Conservation (phyloP, 2,329 filamentous ascomycete genomes). For the Fusarium sp. region DNA sequence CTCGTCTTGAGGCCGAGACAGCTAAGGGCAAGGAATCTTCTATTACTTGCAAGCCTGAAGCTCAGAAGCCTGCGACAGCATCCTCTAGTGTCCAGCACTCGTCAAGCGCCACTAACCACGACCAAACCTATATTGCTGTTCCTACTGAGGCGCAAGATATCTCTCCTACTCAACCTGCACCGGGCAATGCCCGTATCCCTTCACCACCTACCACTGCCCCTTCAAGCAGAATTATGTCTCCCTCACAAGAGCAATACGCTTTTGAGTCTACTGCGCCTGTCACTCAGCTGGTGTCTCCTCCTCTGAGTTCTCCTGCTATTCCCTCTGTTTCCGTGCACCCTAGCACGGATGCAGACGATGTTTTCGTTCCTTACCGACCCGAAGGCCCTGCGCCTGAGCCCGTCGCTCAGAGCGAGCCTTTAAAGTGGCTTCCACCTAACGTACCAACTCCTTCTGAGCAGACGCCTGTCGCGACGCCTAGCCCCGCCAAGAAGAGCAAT, state of each 20-base stretch:
- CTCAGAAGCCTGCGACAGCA: background rate
- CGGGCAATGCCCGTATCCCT: constrained; percentile 16
- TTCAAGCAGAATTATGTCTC: constrained; percentile 43
- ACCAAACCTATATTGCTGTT: background rate
- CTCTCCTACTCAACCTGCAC: constrained; percentile 29
- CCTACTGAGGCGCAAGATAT: constrained; percentile 1
- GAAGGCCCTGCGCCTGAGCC: constrained; percentile 60
- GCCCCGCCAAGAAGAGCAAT: constrained; percentile 51
- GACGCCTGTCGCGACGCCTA: constrained; percentile 51
- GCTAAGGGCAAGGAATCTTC: constrained; percentile 10
- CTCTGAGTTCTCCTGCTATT: constrained; percentile 48
- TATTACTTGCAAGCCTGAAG: background rate
- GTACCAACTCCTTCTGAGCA: constrained; percentile 51
- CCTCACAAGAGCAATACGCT: constrained; percentile 39
- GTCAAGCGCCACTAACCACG: background rate
- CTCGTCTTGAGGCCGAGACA: constrained; percentile 43
- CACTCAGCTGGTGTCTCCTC: constrained; percentile 37
- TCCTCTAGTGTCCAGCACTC: constrained; percentile 1
- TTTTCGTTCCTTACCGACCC: constrained; percentile 68
- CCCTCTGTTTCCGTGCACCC: constrained; percentile 46
- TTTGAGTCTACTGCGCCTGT: constrained; percentile 39
- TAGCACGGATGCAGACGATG: constrained; percentile 47
- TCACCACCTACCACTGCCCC: constrained; percentile 42
- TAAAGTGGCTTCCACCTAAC: constrained; percentile 66
- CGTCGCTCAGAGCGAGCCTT: constrained; percentile 53